Conservation (phyloP, 116 monocot genomes). For the Trichopus zeylanicus region DNA sequence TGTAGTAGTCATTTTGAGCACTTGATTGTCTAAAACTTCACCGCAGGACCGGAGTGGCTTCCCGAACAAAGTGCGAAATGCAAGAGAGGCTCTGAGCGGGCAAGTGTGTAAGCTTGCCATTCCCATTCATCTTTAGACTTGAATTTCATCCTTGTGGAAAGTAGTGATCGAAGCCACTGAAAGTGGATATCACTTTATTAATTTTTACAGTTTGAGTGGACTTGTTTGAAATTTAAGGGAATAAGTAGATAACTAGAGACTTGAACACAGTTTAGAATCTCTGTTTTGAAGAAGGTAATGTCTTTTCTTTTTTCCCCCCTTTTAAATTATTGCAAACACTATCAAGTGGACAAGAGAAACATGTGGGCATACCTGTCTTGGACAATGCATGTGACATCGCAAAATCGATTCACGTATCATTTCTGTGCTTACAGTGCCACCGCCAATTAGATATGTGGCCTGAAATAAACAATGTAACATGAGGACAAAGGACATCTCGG, state of each 20-base stretch:
- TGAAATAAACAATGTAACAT: conserved; percentile 16
- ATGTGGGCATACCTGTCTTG: conserved; percentile 35
- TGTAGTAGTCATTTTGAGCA: too few relatives aligned
- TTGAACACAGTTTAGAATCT: too few relatives aligned
- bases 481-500: not conserved
- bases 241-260: too few relatives aligned
- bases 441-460: conserved; percentile 48
- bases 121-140: conserved; percentile 38
- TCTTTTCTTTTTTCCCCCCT: too few relatives aligned
- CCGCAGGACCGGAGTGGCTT: conserved; percentile 91
- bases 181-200: not conserved
- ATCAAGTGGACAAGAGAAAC: not conserved
- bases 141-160: conserved; percentile 44
- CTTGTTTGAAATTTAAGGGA: too few relatives aligned
- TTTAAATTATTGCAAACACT: too few relatives aligned
- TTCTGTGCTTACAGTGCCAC: conserved; percentile 33
- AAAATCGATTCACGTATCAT: conserved; percentile 50
- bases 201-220: too few relatives aligned
- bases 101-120: conserved; percentile 52
- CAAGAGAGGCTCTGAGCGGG: conserved; percentile 60
- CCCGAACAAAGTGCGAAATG: conserved; percentile 87
- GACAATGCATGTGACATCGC: conserved; percentile 41
- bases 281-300: too few relatives aligned
- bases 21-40: conserved; percentile 25
- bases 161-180: conserved; percentile 54